Percentiles rank a stretch among this genome's conserved stretches.
phyloP scores from a whole-genome alignment of 257 asterid genomes.

The Pogostemon cablin region DNA sequence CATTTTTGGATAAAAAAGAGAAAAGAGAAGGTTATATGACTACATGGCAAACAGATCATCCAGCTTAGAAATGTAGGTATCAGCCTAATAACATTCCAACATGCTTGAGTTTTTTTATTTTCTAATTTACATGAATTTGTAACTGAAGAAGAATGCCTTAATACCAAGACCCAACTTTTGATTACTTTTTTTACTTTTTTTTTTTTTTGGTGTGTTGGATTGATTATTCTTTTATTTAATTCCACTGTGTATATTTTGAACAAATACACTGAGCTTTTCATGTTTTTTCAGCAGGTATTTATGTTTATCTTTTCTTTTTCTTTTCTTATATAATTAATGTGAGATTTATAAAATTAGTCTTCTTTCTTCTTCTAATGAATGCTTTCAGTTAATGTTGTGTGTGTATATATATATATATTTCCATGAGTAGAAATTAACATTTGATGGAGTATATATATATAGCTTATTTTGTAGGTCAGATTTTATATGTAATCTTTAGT shows the following conservation, averaged over 20 bases:
- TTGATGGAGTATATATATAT: too few species aligned
- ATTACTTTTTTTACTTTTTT: not conserved
- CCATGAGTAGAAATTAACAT: too few species aligned
- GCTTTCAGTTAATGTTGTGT: not conserved
- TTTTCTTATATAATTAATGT: not conserved
- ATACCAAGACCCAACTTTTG: constrained; percentile 19
- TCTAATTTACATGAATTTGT: constrained; percentile 21
- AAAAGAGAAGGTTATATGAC: not conserved
- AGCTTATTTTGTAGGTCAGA: too few species aligned
- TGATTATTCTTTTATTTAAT: not conserved
- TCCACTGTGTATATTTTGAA: constrained; percentile 11
- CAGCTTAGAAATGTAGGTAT: constrained; percentile 26
- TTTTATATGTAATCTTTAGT: too few species aligned
- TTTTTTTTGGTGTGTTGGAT: constrained; percentile 4
- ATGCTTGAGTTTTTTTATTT: constrained; percentile 8
- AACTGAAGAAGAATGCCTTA: constrained; percentile 17
- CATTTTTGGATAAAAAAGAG: not conserved
- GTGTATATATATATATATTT: not conserved
- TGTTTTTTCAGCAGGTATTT: not conserved
- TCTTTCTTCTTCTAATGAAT: not conserved
- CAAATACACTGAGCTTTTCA: constrained; percentile 2
- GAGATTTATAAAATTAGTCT: not conserved
- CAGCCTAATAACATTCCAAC: not conserved
- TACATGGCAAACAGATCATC: constrained; percentile 5
- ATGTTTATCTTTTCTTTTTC: not conserved